These are phyloP conservation scores for Phytophthora kernoviae DNA, from an alignment of 352 stramenopile genomes.

Conservation along the genomic window DNA sequence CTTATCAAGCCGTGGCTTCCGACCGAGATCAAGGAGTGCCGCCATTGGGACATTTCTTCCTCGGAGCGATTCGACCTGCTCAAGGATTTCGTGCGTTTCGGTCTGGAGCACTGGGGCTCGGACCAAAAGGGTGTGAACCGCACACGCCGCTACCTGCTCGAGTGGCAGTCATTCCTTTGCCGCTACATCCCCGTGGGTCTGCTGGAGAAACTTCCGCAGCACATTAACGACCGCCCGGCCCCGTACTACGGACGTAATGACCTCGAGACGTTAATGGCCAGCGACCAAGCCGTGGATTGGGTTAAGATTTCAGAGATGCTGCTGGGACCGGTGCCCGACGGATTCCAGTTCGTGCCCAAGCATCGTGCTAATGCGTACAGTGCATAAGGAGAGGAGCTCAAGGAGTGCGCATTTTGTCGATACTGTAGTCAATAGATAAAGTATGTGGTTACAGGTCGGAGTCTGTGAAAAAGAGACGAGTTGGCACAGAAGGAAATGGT, in stretches of 20 bases:
- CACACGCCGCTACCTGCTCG: constrained; percentile 97
- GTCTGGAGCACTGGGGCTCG: constrained; percentile 98
- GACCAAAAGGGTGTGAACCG: constrained; percentile 98
- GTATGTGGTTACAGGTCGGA: too few species aligned
- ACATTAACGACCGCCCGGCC: constrained; percentile 97
- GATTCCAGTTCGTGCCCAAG: constrained; percentile 96
- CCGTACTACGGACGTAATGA: constrained; percentile 94
- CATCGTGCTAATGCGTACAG: constrained; percentile 97
- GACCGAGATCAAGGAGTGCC: constrained; percentile 98
- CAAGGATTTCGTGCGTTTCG: constrained; percentile 97
- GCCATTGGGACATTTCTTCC: constrained; percentile 97
- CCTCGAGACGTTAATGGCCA: constrained; percentile 98
- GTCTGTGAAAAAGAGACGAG: too few species aligned
- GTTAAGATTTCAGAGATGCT: constrained; percentile 99
- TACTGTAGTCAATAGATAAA: too few species aligned
- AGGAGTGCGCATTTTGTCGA: too few species aligned
- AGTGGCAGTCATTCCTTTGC: constrained; percentile 98
- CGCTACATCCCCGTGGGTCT: constrained; percentile 98
- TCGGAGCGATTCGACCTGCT: constrained; percentile 97
- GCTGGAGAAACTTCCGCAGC: constrained; percentile 94
- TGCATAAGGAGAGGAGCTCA: constrained; percentile 6
- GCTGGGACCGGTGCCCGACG: constrained; percentile 93
- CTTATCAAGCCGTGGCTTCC: constrained; percentile 99
- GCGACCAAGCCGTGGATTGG: constrained; percentile 96
- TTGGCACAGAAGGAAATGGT: too few species aligned